A percentile compares a stretch with the other conserved stretches of the same genome.
phyloP scores from a whole-genome alignment of 2,329 filamentous ascomycete species.

The Colletotrichum abscissum region DNA sequence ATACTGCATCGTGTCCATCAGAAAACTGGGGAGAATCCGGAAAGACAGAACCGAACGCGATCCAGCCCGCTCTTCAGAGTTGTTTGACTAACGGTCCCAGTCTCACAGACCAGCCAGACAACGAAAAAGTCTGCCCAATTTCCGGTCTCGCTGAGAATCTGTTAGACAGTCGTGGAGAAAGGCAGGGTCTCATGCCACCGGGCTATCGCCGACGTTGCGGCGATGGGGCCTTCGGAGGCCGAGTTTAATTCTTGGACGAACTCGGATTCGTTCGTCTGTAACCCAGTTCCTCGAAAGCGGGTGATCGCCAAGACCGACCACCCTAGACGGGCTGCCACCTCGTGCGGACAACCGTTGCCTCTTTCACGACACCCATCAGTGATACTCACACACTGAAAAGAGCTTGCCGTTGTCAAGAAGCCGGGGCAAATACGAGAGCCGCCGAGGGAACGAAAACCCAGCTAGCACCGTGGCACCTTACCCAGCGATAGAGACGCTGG shows the following conservation, averaged over 20 bases:
- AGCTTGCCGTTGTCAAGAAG: neutral
- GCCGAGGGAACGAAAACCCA: neutral
- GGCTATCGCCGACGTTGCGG: slow-evolving; percentile 23
- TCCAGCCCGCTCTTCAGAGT: neutral
- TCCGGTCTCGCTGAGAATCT: slow-evolving; percentile 11
- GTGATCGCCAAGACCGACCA: slow-evolving; percentile 15
- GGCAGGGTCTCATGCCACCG: neutral
- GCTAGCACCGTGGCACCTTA: neutral
- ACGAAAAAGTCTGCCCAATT: neutral
- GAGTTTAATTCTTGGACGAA: neutral
- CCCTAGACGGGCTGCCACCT: slow-evolving; percentile 10
- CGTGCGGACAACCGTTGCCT: slow-evolving; percentile 4
- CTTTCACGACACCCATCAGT: neutral
- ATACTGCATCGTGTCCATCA: neutral
- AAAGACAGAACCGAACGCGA: slow-evolving; percentile 3
- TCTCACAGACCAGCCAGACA: neutral
- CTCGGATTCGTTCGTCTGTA: slow-evolving; percentile 3
- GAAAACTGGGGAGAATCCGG: neutral
- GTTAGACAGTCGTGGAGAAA: neutral
- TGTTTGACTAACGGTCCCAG: neutral
- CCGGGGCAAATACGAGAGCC: slow-evolving; percentile 19
- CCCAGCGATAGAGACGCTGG: neutral
- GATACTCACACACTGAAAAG: neutral
- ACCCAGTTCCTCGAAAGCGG: slow-evolving; percentile 1
- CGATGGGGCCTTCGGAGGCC: slow-evolving; percentile 11